A percentile compares a stretch with the other conserved stretches of the same genome.
Conservation (phyloP, 768 basidiomycete genomes). For the Termitomyces sp. region DNA sequence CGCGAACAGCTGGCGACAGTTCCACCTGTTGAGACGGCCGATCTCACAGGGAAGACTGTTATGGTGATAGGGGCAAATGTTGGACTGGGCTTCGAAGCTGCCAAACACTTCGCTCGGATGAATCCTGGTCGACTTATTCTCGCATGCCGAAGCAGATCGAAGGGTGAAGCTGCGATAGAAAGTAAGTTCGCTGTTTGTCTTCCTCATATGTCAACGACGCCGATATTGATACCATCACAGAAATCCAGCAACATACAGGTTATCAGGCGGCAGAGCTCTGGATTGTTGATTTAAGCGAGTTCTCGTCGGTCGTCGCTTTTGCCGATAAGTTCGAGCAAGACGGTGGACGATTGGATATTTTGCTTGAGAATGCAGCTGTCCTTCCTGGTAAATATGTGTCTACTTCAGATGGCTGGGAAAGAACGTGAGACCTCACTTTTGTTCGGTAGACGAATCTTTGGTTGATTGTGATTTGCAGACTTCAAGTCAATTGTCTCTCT, state of each 20-base stretch:
- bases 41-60: constrained; percentile 43
- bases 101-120: constrained; percentile 42
- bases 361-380: constrained; percentile 41
- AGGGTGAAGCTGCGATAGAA: constrained; percentile 28
- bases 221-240: constrained; percentile 13
- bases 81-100: constrained; percentile 44
- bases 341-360: constrained; percentile 33
- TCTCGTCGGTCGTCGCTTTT: constrained; percentile 36
- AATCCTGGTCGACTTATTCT: constrained; percentile 34
- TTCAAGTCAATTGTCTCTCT: constrained; percentile 45
- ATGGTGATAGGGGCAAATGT: constrained; percentile 46
- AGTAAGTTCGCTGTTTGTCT: constrained; percentile 21
- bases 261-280: constrained; percentile 31
- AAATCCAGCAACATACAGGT: constrained; percentile 25
- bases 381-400: constrained; percentile 4
- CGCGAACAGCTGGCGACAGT: constrained; percentile 17
- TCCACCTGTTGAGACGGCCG: constrained; percentile 26
- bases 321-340: constrained; percentile 27
- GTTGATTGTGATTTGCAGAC: constrained; percentile 19
- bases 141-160: constrained; percentile 30
- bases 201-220: background rate
- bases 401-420: constrained; percentile 44
- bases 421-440: constrained; percentile 22
- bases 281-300: constrained; percentile 35
- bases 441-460: background rate